A percentile compares a stretch with the other conserved stretches of the same genome.
Evolutionary conservation across 495 filamentous ascomycete genomes (phyloP).

Genomic region (Tuber magnatum): DNA sequence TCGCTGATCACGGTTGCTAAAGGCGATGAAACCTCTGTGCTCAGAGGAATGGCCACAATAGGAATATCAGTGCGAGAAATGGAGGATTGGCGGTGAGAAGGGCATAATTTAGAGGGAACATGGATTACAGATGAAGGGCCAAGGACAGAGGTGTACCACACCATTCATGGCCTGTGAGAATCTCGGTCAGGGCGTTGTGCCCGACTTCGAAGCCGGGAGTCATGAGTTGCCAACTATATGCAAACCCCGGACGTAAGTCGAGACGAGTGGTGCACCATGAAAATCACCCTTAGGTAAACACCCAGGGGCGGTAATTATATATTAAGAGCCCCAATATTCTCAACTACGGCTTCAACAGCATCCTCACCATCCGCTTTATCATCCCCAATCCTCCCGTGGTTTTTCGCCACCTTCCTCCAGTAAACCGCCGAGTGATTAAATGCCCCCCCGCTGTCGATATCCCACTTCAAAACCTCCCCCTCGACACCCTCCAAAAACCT

Average conservation of each 20-base stretch:
- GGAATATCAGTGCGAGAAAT: neutral
- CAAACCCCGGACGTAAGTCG: neutral
- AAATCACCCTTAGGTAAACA: neutral
- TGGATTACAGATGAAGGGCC: neutral
- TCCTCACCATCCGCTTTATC: neutral
- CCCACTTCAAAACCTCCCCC: slow-evolving; percentile 1
- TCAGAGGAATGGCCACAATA: neutral
- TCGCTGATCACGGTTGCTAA: neutral
- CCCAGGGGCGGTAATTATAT: neutral
- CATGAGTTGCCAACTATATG: neutral
- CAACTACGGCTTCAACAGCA: neutral
- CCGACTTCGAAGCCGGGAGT: neutral
- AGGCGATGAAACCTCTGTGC: neutral
- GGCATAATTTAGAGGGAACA: neutral
- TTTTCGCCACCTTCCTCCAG: slow-evolving; percentile 7
- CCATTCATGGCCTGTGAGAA: neutral
- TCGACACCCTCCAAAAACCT: slow-evolving; percentile 7
- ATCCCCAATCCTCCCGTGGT: neutral
- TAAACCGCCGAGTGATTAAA: slow-evolving; percentile 38
- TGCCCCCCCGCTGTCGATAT: slow-evolving; percentile 28
- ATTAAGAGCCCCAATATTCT: neutral
- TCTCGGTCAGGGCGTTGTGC: neutral
- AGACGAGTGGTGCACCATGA: neutral
- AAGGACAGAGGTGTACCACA: neutral
- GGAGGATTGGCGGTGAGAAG: neutral